phyloP scores from a whole-genome alignment of 805 yeast genomes.

The Wickerhamiella sorbophila region DNA sequence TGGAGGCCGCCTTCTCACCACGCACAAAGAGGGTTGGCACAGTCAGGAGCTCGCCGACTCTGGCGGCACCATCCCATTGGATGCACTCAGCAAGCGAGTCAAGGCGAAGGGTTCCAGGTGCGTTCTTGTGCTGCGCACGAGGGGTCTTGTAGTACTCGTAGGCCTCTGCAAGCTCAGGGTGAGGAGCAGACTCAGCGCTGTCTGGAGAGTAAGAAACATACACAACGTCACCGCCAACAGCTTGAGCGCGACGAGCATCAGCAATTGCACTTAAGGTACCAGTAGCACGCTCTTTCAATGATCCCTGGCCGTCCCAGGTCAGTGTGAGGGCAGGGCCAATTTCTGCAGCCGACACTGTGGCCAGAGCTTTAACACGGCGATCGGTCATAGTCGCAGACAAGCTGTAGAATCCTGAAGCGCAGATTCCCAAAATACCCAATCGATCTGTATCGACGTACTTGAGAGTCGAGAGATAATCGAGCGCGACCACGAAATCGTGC shows the following conservation, averaged over 20 bases:
- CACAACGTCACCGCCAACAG: background rate
- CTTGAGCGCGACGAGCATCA: background rate
- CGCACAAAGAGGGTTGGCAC: conserved; percentile 9
- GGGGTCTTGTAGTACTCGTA: conserved; percentile 11
- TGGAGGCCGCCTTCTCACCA: conserved; percentile 4
- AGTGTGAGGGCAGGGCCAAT: conserved; percentile 6
- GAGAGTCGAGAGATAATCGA: conserved; percentile 6
- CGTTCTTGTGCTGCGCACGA: conserved; percentile 6
- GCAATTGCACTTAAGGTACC: background rate
- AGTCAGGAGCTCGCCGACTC: conserved; percentile 5
- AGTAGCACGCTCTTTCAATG: background rate
- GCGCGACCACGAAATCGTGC: conserved; percentile 8
- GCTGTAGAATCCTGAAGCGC: conserved; percentile 12
- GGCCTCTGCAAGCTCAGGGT: conserved; percentile 8
- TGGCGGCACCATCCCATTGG: conserved; percentile 6
- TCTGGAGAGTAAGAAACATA: background rate
- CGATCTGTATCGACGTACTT: conserved; percentile 4
- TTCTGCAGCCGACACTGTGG: conserved; percentile 6
- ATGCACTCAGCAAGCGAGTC: background rate
- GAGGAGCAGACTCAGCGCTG: background rate
- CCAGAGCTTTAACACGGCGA: conserved; percentile 8
- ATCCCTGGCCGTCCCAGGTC: conserved; percentile 2
- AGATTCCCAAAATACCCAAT: conserved; percentile 10
- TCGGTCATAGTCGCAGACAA: conserved; percentile 9
- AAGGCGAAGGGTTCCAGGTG: background rate